Evolutionary conservation across 2,329 filamentous ascomycete genomes (phyloP).

Genomic region (Calonectria leucothoes): DNA sequence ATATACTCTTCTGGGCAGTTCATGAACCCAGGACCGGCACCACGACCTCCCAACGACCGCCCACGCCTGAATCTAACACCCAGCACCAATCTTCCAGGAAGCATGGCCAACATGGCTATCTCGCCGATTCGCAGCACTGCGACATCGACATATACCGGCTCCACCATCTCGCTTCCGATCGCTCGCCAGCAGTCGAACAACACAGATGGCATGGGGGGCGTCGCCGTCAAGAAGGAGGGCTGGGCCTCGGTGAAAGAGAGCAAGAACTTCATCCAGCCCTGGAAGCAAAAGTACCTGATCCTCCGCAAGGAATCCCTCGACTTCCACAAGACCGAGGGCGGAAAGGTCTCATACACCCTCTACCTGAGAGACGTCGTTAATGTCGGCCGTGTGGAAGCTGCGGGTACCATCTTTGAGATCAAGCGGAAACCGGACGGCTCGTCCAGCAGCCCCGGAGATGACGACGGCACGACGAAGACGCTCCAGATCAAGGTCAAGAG

Average conservation of each 20-base stretch:
- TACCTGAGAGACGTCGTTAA: conserved; percentile 88
- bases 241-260: conserved; percentile 92
- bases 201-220: conserved; percentile 73
- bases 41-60: conserved; percentile 86
- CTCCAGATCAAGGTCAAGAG: conserved; percentile 94
- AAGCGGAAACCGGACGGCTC: conserved; percentile 77
- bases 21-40: conserved; percentile 97
- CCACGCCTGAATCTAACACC: conserved; percentile 85
- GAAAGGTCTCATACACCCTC: conserved; percentile 88
- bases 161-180: conserved; percentile 77
- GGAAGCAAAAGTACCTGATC: conserved; percentile 93
- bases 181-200: conserved; percentile 71
- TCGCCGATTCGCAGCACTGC: conserved; percentile 75
- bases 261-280: conserved; percentile 82
- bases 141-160: conserved; percentile 60
- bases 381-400: conserved; percentile 90
- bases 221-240: conserved; percentile 83
- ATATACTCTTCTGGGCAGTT: conserved; percentile 76
- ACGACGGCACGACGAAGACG: conserved; percentile 84
- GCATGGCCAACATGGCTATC: conserved; percentile 83
- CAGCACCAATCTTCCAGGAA: conserved; percentile 78
- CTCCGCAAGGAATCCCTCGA: conserved; percentile 93
- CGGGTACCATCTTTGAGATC: conserved; percentile 94
- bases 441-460: conserved; percentile 78
- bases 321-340: conserved; percentile 91